Conservation (phyloP, 202 grass and related monocot genomes). For the Dendrocalamus latiflorus region DNA sequence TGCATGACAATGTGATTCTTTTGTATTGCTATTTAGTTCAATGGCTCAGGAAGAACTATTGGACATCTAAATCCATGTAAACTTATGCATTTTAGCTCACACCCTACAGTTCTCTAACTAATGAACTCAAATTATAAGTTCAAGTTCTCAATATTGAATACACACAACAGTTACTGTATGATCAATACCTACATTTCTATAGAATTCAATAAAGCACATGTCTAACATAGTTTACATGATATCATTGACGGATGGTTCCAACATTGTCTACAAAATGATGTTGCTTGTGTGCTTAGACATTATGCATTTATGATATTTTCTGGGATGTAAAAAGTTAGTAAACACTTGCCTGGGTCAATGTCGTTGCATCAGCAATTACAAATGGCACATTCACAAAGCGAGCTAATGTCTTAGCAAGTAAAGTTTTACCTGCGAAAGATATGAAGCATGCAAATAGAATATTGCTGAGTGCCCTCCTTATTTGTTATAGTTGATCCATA, state of each 20-base stretch:
- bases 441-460: too few relatives aligned
- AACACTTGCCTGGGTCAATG: too few relatives aligned
- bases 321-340: too few relatives aligned
- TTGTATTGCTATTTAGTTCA: constrained; percentile 4
- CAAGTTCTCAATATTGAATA: neutral
- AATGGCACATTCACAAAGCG: too few relatives aligned
- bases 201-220: neutral
- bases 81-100: constrained; percentile 6
- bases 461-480: too few relatives aligned
- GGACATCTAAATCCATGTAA: neutral
- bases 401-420: too few relatives aligned
- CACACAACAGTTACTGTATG: neutral
- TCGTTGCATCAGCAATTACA: too few relatives aligned
- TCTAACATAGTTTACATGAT: neutral
- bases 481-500: too few relatives aligned
- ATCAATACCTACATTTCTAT: neutral
- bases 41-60: neutral
- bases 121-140: neutral
- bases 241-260: neutral
- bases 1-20: neutral
- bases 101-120: neutral
- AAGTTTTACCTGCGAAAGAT: too few relatives aligned
- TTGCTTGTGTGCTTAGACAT: too few relatives aligned
- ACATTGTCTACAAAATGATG: neutral
- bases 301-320: neutral